Evolutionary conservation across 495 filamentous ascomycete genomes (phyloP).

Genomic region (Jackrogersella multiformis): DNA sequence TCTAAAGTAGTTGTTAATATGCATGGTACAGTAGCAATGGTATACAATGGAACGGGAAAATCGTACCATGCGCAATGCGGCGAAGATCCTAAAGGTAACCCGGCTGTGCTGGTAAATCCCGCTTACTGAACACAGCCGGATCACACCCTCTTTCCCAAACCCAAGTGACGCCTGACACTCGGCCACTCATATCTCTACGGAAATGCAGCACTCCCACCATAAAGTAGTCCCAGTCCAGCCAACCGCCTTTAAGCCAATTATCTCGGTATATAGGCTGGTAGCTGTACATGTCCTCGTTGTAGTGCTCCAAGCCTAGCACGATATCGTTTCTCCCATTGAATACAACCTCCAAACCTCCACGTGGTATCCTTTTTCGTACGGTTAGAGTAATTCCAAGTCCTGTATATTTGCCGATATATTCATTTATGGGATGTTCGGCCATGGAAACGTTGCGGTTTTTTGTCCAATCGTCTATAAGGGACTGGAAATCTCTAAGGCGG

Average conservation of each 20-base stretch:
- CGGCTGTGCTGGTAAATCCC: neutral
- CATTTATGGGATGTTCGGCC: neutral
- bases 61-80: neutral
- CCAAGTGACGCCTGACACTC: neutral
- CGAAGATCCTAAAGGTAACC: neutral
- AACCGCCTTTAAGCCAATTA: neutral
- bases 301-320: neutral
- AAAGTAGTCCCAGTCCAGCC: neutral
- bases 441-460: neutral
- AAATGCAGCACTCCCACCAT: neutral
- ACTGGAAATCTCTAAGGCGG: neutral
- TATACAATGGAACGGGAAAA: too few species aligned
- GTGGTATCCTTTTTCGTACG: neutral
- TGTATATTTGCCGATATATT: neutral
- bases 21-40: too few species aligned
- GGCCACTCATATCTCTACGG: neutral
- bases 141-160: conserved; percentile 8
- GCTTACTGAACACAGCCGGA: neutral
- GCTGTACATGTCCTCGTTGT: conserved; percentile 6
- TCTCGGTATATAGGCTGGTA: neutral
- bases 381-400: neutral
- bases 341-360: neutral
- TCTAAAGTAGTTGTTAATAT: too few species aligned
- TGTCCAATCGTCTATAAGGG: neutral
- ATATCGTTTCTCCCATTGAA: conserved; percentile 1